Percentiles rank a stretch among this genome's conserved stretches.
These are phyloP conservation scores for Phialophora expanda DNA, from an alignment of 2,329 filamentous ascomycete species.

Conservation along the genomic window DNA sequence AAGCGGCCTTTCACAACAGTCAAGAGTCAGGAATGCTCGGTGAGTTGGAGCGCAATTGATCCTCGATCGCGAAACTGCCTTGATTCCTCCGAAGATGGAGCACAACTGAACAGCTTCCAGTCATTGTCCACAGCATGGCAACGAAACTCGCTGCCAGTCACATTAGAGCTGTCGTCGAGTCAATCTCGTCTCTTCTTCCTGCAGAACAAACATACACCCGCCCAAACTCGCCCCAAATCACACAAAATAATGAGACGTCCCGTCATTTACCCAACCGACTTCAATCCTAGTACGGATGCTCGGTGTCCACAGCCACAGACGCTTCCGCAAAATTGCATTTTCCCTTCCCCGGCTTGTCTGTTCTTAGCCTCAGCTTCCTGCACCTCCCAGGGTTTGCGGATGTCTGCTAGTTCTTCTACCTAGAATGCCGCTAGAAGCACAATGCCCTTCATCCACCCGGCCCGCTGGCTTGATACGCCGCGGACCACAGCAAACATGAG, in stretches of 20 bases:
- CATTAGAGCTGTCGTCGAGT: neutral
- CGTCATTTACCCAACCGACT: conserved; percentile 11
- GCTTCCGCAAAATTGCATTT: conserved; percentile 12
- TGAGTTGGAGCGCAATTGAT: no score
- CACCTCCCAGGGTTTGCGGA: no score
- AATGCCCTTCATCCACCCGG: conserved; percentile 17
- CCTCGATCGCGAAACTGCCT: neutral
- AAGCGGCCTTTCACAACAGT: neutral
- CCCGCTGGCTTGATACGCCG: conserved; percentile 13
- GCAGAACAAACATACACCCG: neutral
- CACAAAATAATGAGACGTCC: neutral
- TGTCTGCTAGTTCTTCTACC: conserved; percentile 14
- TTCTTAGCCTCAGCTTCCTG: neutral
- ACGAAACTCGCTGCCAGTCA: neutral
- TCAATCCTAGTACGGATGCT: neutral
- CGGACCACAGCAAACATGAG: neutral
- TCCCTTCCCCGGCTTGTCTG: conserved; percentile 7
- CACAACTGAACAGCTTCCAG: neutral
- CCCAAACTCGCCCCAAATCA: neutral
- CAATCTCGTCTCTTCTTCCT: neutral
- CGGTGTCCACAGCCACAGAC: neutral
- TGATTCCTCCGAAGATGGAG: neutral
- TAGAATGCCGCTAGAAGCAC: conserved; percentile 34
- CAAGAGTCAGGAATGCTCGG: neutral
- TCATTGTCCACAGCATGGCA: neutral